These are phyloP conservation scores for Clarkia xantiana DNA, from an alignment of 345 rosid genomes.

Conservation along the genomic window DNA sequence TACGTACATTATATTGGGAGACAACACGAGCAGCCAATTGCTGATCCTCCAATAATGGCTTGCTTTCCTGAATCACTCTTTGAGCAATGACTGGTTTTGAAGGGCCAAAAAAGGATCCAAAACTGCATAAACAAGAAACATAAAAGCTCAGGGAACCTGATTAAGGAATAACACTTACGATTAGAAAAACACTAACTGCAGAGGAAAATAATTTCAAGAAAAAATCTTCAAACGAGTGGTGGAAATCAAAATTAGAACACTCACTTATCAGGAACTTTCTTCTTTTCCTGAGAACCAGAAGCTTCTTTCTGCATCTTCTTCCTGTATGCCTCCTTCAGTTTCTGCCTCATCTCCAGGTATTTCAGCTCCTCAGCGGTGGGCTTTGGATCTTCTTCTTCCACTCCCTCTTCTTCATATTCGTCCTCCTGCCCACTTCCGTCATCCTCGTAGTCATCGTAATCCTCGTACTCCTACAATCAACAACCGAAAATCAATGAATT, in stretches of 20 bases:
- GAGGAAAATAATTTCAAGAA: too few species aligned
- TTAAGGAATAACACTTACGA: too few species aligned
- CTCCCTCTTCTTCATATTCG: conserved; percentile 23
- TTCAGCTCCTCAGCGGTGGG: conserved; percentile 42
- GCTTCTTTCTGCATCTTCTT: conserved; percentile 35
- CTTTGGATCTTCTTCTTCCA: conserved; percentile 28
- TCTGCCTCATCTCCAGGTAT: conserved; percentile 57
- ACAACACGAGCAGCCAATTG: conserved; percentile 24
- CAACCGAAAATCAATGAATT: conserved; percentile 1
- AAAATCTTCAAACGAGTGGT: too few species aligned
- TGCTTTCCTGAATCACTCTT: conserved; percentile 95
- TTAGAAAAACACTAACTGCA: too few species aligned
- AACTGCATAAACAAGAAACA: conserved; percentile 30
- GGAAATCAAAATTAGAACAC: conserved; percentile 10
- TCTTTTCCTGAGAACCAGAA: conserved; percentile 28
- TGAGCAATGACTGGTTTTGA: conserved; percentile 74
- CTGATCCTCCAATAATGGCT: conserved; percentile 67
- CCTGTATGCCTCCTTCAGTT: conserved; percentile 48
- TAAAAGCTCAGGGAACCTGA: too few species aligned
- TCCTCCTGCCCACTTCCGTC: conserved; percentile 4
- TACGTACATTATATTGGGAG: conserved; percentile 34
- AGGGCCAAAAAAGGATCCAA: conserved; percentile 95
- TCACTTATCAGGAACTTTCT: conserved; percentile 37
- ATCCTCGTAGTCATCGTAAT: conserved; percentile 14
- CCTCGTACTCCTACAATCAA: conserved; percentile 16